Conservation (phyloP, 805 yeast species). For the Saccharomycopsis capsularis region DNA sequence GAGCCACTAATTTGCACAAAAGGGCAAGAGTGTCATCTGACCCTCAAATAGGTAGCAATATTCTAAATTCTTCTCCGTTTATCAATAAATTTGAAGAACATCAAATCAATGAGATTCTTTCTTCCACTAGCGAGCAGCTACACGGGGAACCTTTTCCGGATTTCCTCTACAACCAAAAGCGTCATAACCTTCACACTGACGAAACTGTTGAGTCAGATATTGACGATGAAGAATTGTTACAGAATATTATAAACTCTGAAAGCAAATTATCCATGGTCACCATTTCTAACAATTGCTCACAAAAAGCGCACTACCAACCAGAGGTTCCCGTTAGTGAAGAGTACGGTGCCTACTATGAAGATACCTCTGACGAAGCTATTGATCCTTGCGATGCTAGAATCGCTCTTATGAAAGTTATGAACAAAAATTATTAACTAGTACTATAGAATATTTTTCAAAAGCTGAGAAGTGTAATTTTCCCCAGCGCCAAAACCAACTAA, state of each 20-base stretch:
- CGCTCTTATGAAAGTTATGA: constrained; percentile 16
- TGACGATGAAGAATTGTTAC: constrained; percentile 2
- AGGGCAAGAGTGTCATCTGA: too few species aligned
- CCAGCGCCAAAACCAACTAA: too few species aligned
- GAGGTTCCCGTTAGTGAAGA: neutral
- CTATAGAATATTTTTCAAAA: neutral
- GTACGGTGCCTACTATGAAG: constrained; percentile 1
- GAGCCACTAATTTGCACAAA: neutral
- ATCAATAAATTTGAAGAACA: constrained; percentile 6
- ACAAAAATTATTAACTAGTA: neutral
- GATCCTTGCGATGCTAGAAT: constrained; percentile 19
- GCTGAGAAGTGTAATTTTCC: too few species aligned
- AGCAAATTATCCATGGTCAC: neutral
- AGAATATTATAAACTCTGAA: constrained; percentile 1
- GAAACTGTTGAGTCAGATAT: constrained; percentile 4
- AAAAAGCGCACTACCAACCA: neutral
- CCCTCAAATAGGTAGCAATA: too few species aligned
- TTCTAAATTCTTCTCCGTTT: constrained; percentile 13
- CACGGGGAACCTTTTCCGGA: neutral
- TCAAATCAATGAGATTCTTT: neutral
- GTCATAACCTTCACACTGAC: neutral
- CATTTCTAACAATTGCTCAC: neutral
- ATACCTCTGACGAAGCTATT: constrained; percentile 7
- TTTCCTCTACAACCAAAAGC: neutral
- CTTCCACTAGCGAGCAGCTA: neutral